These are phyloP conservation scores for Chenopodium suecicum DNA, from an alignment of 148 eudicot species.

Conservation along the genomic window DNA sequence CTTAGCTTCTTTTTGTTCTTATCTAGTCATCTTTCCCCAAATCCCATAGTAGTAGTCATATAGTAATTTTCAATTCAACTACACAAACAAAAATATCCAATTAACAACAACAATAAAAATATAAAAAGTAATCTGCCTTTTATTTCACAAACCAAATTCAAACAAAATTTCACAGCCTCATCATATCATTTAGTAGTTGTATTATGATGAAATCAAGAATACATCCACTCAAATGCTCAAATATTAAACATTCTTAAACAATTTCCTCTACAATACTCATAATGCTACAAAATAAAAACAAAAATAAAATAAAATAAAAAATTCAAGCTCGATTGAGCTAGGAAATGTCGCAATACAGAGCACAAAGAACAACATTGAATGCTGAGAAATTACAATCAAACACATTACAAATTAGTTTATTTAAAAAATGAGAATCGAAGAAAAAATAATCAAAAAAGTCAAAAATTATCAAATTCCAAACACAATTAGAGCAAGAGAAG, in stretches of 20 bases:
- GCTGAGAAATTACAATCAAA: too few relatives aligned
- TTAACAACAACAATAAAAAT: slow-evolving; percentile 30
- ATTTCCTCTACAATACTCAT: background rate
- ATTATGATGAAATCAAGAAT: background rate
- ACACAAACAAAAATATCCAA: slow-evolving; percentile 40
- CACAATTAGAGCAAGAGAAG: background rate
- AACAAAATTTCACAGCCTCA: background rate
- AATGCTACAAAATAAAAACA: background rate
- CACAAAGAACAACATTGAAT: too few relatives aligned
- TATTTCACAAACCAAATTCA: background rate
- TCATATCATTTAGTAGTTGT: too few relatives aligned
- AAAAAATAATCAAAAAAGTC: too few relatives aligned
- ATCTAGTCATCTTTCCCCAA: slow-evolving; percentile 21
- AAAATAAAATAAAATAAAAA: background rate
- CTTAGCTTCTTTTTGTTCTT: slow-evolving; percentile 26
- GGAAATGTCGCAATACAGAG: too few relatives aligned
- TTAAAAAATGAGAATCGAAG: too few relatives aligned
- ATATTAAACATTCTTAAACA: background rate
- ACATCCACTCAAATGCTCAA: background rate
- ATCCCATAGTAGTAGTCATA: slow-evolving; percentile 8
- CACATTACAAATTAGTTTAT: too few relatives aligned
- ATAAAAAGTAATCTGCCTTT: slow-evolving; percentile 22
- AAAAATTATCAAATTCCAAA: too few relatives aligned
- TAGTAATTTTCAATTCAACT: slow-evolving; percentile 30
- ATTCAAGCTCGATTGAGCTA: too few relatives aligned